Base-by-base conservation (phyloP, 1,139 yeast species). In the Debaryomyces coudertii region DNA sequence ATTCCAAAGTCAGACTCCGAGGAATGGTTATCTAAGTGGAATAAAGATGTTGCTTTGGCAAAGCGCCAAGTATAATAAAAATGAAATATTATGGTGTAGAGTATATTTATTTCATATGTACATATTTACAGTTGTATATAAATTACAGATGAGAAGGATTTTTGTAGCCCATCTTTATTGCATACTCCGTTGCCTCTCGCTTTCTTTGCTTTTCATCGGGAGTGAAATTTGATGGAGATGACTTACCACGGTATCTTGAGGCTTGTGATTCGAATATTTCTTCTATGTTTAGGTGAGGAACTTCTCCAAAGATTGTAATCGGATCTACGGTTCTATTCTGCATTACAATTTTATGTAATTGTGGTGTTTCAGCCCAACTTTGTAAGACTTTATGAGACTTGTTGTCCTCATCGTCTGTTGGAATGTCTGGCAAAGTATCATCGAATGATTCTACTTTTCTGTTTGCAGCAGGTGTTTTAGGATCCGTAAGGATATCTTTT, bases 281-380 rank as follows among this genome's bases (percentile, higher is more conserved):
- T 40, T 80, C 86, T 62, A 88, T 79, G 40, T 83, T 79, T 47
- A 88, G 66, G 3, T 83, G 82, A 0, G 88, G 86, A 22, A 87
- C 78, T 11, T 88, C 87, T 0, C 97, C 97, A 71, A 92, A 90
- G 1, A 90, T 79, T 3, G 76, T 61, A 45, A 77, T 81, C 0
- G 97, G 96, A 60, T 90, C 86, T 47, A 85, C 68, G 15, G 67
- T 64, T 50, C 79, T 81, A 61, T 88, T 96, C 40, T 73, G 67
- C 37, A 75, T 62, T 36, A 89, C 70, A 33, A 77, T 68, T 44
- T 68, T 68, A 35, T 77, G 75, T 39, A 86, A 69, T 49, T 78
- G 83, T 1, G 89, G 87, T 0, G 89, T 76, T 47, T 77, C 75
- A 1, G 93, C 95, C 96, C 96, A 88, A 33, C 77, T 79, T 48